Evolutionary conservation across 306 rosid species (phyloP).

Genomic region (Rubus idaeus): DNA sequence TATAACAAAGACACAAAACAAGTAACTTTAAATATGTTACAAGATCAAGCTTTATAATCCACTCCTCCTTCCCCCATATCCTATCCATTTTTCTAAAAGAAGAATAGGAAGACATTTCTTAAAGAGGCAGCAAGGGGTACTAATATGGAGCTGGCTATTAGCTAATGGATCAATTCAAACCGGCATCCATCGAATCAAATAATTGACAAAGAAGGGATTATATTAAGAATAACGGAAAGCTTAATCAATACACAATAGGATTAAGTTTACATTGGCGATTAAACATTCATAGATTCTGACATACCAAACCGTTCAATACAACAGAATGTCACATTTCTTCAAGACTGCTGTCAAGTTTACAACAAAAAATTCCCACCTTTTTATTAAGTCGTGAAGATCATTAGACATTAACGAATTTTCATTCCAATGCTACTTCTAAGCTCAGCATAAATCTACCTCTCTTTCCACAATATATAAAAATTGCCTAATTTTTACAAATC

Average conservation of each 20-base stretch:
- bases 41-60: background rate
- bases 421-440: background rate
- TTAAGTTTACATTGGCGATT: too few species aligned
- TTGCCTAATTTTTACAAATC: background rate
- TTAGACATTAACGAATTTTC: background rate
- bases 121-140: too few species aligned
- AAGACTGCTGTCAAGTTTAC: background rate
- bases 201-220: too few species aligned
- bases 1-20: background rate
- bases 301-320: background rate
- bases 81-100: too few species aligned
- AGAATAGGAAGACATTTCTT: too few species aligned
- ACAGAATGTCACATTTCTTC: background rate
- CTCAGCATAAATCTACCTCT: background rate
- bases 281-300: background rate
- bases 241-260: too few species aligned
- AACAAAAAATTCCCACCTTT: background rate
- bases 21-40: background rate
- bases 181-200: too few species aligned
- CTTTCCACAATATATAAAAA: background rate
- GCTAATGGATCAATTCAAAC: too few species aligned
- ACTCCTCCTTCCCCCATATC: too few species aligned
- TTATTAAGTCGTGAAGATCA: background rate
- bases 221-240: too few species aligned
- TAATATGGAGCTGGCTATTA: too few species aligned